Evolutionary conservation across 805 yeast genomes (phyloP).

Genomic region (Kluyveromyces siamensis): DNA sequence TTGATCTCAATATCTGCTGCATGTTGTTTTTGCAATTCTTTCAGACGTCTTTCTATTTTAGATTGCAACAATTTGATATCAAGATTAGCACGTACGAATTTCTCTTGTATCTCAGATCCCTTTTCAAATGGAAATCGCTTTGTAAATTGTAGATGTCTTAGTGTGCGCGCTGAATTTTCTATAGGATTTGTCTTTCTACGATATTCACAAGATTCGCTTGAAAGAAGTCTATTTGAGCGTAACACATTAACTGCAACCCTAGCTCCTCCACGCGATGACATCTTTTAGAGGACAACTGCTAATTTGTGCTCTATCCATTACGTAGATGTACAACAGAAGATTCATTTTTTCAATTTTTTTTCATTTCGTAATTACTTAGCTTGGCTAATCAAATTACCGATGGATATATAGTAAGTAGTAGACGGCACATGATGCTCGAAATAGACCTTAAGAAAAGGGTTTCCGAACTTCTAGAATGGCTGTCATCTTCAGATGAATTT

Average conservation of each 20-base stretch:
- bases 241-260: not conserved
- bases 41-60: constrained; percentile 36
- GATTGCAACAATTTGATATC: constrained; percentile 46
- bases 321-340: no score
- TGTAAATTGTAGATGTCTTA: constrained; percentile 39
- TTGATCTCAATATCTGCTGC: constrained; percentile 28
- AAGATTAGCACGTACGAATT: constrained; percentile 46
- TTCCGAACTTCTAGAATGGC: constrained; percentile 26
- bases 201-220: not conserved
- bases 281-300: no score
- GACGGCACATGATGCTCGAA: not conserved
- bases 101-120: constrained; percentile 50
- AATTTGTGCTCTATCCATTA: no score
- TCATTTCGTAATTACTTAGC: not conserved
- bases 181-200: constrained; percentile 21
- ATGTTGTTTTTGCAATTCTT: constrained; percentile 33
- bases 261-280: not conserved
- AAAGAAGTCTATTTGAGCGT: not conserved
- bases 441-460: constrained; percentile 1
- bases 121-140: constrained; percentile 32
- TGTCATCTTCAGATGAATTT: constrained; percentile 19
- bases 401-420: no score
- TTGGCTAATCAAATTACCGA: no score
- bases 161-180: constrained; percentile 25
- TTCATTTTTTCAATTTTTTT: not conserved